Evolutionary conservation across 208 protist genomes (phyloP).

Genomic region (Acanthamoeba lenticulata): DNA sequence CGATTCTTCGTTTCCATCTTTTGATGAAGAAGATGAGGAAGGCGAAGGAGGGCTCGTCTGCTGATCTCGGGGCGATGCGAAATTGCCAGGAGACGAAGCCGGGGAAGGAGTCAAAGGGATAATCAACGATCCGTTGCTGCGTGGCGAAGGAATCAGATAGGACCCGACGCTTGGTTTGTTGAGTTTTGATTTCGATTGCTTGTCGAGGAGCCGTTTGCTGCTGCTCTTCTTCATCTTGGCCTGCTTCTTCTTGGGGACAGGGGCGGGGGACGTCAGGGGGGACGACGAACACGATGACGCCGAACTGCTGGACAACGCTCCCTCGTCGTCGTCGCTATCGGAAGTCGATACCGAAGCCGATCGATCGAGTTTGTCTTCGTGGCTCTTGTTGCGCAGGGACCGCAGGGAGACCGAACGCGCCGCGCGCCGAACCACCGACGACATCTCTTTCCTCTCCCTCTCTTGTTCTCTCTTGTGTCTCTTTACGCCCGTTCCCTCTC

Average conservation of each 20-base stretch:
- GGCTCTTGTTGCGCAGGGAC: neutral
- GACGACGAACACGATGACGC: neutral
- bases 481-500: neutral
- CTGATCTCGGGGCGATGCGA: too few relatives aligned
- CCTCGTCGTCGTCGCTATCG: neutral
- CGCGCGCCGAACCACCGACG: neutral
- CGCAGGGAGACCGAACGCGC: conserved; percentile 16
- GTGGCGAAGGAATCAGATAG: too few relatives aligned
- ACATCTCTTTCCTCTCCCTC: neutral
- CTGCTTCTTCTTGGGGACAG: too few relatives aligned
- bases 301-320: neutral
- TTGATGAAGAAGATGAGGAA: too few relatives aligned
- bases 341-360: neutral
- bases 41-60: too few relatives aligned
- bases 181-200: too few relatives aligned
- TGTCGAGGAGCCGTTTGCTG: too few relatives aligned
- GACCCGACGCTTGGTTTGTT: too few relatives aligned
- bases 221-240: too few relatives aligned
- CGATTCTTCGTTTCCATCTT: neutral
- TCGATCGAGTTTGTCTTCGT: neutral
- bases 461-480: neutral
- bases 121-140: too few relatives aligned
- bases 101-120: too few relatives aligned
- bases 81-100: too few relatives aligned
- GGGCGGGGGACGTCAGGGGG: neutral